Base-by-base conservation (phyloP, 441 rosid species). In the Erodium texanum region DNA sequence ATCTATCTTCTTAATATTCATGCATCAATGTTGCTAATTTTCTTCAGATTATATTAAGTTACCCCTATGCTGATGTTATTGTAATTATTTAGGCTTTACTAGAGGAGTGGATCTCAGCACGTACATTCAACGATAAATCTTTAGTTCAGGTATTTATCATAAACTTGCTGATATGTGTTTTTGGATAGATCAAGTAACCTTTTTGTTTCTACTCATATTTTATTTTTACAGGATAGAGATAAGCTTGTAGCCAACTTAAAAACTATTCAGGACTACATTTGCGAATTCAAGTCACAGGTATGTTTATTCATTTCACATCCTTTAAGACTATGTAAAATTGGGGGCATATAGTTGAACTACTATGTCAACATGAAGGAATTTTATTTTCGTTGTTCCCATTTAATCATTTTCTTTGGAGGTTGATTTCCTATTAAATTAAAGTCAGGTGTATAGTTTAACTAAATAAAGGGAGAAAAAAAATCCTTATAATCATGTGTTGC, bases 101-200 rank as follows among this genome's bases (percentile, higher is more conserved):
- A 38, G 99, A 94, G 81, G 99, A 94, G 78, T 88, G 97, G 96
- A 84, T 88, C 77, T 78, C 88, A 65, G 79, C 90, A 11, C 89
- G 84, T 67, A 79, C 86, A 67, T 83, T 78, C 54, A 73, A 87
- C 69, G 89, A 86, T 69, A 85, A 87, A 71, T 77, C 77, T 80
- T 83, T 82, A 73, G 80, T 84, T 19, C 83, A 82, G 95, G 98
- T 89, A 79, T 45, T 65, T 24, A 5, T 59, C 56, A 24, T 65
- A 65, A 24, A 29, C 29, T 45, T 59, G 20, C 41, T 23, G 58
- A 41, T 27, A 66, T 68, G 69, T 79, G 29, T 29, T 41, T 48
- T 62, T 38, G 24, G 24, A 2, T 7, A 66, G 59, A 67, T 70
- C 32, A 29, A 73, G 68, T 43, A 19, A 27, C 24, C n/a, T 24